A percentile compares a stretch with the other conserved stretches of the same genome.
phyloP scores from a whole-genome alignment of 2,329 filamentous ascomycete genomes.

The Ophiostoma sp. region DNA sequence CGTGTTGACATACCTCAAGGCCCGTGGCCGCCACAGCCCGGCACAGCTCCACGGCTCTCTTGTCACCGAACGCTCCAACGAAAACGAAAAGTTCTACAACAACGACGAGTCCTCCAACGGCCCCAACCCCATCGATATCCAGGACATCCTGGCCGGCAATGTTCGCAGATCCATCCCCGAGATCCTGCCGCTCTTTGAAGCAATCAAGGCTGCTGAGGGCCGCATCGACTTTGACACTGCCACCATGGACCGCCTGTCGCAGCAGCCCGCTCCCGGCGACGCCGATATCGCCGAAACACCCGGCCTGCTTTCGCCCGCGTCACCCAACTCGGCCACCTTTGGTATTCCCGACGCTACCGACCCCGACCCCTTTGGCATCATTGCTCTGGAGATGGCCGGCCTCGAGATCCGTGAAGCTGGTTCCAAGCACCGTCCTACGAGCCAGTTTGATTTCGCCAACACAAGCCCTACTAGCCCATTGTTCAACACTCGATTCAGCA shows the following conservation, averaged over 20 bases:
- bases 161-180: conserved; percentile 52
- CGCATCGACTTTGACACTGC: conserved; percentile 66
- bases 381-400: conserved; percentile 84
- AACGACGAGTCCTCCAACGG: conserved; percentile 24
- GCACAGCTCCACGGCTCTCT: conserved; percentile 54
- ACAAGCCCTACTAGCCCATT: conserved; percentile 70
- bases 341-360: conserved; percentile 75
- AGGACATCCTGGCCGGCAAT: conserved; percentile 54
- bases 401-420: conserved; percentile 89
- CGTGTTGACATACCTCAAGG: conserved; percentile 55
- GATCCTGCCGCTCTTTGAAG: conserved; percentile 63
- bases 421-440: conserved; percentile 64
- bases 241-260: conserved; percentile 59
- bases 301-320: conserved; percentile 32
- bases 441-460: conserved; percentile 71
- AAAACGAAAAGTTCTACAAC: conserved; percentile 56
- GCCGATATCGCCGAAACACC: conserved; percentile 49
- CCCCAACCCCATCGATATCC: conserved; percentile 40
- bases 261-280: conserved; percentile 71
- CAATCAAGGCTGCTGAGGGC: conserved; percentile 83
- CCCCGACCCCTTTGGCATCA: conserved; percentile 85
- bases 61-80: conserved; percentile 52
- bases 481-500: conserved; percentile 48
- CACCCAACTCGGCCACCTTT: conserved; percentile 45
- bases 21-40: conserved; percentile 50